Conservation (phyloP, 163 green algal genomes). For the Scenedesmus sp. region DNA sequence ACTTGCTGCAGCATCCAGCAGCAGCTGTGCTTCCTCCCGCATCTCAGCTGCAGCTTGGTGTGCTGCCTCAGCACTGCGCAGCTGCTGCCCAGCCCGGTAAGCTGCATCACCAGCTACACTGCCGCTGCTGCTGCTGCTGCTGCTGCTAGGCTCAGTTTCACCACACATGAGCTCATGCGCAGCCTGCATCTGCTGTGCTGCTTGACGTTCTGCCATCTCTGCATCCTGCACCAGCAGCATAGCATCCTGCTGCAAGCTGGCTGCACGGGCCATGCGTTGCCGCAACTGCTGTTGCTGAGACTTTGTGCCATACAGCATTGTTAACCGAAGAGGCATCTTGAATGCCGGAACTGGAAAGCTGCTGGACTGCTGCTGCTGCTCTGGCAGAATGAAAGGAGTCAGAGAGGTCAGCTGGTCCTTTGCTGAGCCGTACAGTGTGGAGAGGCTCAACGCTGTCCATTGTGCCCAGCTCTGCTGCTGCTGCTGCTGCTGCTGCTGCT, state of each 20-base stretch:
- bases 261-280: neutral
- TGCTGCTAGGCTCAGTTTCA: conserved; percentile 2
- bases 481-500: too few species aligned
- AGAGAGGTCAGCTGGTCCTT: neutral
- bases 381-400: neutral
- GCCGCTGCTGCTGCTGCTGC: conserved; percentile 1
- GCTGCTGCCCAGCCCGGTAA: neutral
- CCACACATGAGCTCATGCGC: neutral
- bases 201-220: neutral
- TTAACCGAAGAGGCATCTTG: neutral
- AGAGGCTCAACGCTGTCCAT: neutral
- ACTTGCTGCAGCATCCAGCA: conserved; percentile 22
- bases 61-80: neutral
- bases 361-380: conserved; percentile 25
- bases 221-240: conserved; percentile 13
- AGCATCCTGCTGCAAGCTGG: conserved; percentile 13
- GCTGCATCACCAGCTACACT: neutral
- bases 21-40: neutral
- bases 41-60: conserved; percentile 3
- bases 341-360: neutral
- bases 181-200: conserved; percentile 8
- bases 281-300: conserved; percentile 27
- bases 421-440: neutral
- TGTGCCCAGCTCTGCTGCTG: conserved; percentile 6
- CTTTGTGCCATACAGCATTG: neutral